Percentiles rank a stretch among this genome's conserved stretches.
Evolutionary conservation across 306 rosid species (phyloP).

Genomic region (Pyrus communis): DNA sequence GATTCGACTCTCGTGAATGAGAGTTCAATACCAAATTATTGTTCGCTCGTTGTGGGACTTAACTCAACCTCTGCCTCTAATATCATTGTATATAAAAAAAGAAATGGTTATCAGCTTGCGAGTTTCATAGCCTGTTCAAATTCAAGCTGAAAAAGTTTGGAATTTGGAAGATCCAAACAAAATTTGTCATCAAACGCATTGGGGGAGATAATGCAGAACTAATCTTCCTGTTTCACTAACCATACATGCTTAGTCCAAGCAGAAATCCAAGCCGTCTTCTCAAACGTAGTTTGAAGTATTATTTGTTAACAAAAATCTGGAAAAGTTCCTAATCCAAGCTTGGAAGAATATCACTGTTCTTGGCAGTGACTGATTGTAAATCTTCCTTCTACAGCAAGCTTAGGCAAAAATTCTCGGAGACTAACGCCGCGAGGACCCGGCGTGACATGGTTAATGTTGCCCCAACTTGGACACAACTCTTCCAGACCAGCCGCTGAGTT

Average conservation of each 20-base stretch:
- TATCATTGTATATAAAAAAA: no score
- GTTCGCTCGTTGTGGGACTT: no score
- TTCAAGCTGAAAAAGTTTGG: not conserved
- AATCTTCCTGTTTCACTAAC: not conserved
- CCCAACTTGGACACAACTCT: conserved; percentile 26
- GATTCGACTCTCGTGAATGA: accelerated
- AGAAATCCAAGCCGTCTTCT: not conserved
- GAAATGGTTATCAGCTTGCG: not conserved
- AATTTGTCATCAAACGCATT: not conserved
- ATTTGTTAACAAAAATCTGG: not conserved
- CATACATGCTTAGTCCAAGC: not conserved
- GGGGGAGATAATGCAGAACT: not conserved
- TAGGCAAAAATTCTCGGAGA: conserved; percentile 21
- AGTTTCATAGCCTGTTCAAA: not conserved
- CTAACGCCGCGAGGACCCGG: conserved; percentile 37
- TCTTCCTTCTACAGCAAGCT: conserved; percentile 22
- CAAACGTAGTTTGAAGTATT: not conserved
- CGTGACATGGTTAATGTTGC: conserved; percentile 38
- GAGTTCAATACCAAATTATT: no score
- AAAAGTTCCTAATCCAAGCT: not conserved
- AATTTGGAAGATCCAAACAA: not conserved
- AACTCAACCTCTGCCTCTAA: not conserved
- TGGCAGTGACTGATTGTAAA: conserved; percentile 32
- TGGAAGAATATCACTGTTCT: not conserved
- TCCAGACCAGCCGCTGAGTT: conserved; percentile 4